Base-by-base conservation (phyloP, 2,329 filamentous ascomycete genomes). In the Colletotrichum ledebouriae region DNA sequence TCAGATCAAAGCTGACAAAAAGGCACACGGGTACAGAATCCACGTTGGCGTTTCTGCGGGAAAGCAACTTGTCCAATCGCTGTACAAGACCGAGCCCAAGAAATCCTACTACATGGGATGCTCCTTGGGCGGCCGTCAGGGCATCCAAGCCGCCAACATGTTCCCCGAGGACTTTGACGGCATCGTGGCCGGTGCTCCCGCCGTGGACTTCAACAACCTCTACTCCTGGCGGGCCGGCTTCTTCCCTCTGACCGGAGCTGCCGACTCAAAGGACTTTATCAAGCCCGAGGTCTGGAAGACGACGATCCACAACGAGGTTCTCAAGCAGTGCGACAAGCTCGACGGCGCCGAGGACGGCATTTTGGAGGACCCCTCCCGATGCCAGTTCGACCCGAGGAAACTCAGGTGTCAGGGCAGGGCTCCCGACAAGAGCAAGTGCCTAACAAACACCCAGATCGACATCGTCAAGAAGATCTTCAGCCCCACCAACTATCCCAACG, bases 121-220 rank as follows among this genome's bases (percentile, higher is more conserved):
- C 72, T 86, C 83, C 0, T 86, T 84, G 3, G 85, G 86, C 25
- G 86, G 86, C 2, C 78, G 85, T 2, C 85, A 88, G 75, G 85
- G 85, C 15, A 75, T 86, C 15, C 83, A 84, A 57, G 75, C 82
- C 13, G 81, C 82, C 0, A 76, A 76, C 17, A 78, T 79, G 12
- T 77, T 79, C 2, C 75, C 81, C 2, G 76, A 80, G 53, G 80
- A 83, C 72, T 89, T 89, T 63, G 86, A 89, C 71, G 87, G 87
- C 20, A 80, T 86, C 10, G 73, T 89, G 1, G 83, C 86, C 13
- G 85, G 85, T 10, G 75, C 76, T 1, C 75, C 82, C 34, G 85
- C 85, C 0, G 88, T 20, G 79, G 50, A 67, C 50, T 58, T 67
- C 13, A 63, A 63, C 81, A 80, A 70, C 20, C 61, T 64, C 1